Conservation (phyloP, 148 eudicot species). For the Heliamphora exappendiculata region DNA sequence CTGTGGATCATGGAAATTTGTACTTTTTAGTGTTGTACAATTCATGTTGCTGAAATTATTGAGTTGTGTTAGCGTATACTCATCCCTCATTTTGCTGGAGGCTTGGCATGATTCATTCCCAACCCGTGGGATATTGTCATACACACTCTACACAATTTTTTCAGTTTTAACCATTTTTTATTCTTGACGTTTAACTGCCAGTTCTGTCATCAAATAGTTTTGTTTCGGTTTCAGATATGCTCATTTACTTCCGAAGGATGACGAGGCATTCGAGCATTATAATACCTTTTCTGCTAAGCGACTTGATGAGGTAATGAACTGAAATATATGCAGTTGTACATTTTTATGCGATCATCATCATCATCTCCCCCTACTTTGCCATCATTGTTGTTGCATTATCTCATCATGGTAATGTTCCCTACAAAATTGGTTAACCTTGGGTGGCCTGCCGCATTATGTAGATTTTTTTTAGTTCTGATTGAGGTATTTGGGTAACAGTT, state of each 20-base stretch:
- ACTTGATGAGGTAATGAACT: constrained; percentile 71
- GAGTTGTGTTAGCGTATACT: not conserved
- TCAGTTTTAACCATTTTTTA: not conserved
- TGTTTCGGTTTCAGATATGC: constrained; percentile 52
- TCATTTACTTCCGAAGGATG: constrained; percentile 92
- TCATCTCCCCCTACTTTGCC: no score
- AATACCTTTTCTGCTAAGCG: constrained; percentile 59
- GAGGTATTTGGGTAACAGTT: not conserved
- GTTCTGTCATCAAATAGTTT: constrained; percentile 2
- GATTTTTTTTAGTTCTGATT: not conserved
- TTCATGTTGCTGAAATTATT: not conserved
- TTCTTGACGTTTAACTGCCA: not conserved
- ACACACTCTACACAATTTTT: not conserved
- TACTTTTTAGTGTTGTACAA: not conserved
- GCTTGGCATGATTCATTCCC: not conserved
- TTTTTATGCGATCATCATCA: not conserved
- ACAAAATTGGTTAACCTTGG: constrained; percentile 8
- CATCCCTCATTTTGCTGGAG: not conserved
- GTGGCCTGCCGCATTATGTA: not conserved
- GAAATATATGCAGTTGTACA: not conserved
- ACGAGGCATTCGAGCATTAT: constrained; percentile 76
- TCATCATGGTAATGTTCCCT: not conserved
- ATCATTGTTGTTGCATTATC: not conserved
- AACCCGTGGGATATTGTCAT: not conserved
- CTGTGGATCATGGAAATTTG: not conserved